phyloP scores from a whole-genome alignment of 306 rosid species.

The Cucurbita maxima region DNA sequence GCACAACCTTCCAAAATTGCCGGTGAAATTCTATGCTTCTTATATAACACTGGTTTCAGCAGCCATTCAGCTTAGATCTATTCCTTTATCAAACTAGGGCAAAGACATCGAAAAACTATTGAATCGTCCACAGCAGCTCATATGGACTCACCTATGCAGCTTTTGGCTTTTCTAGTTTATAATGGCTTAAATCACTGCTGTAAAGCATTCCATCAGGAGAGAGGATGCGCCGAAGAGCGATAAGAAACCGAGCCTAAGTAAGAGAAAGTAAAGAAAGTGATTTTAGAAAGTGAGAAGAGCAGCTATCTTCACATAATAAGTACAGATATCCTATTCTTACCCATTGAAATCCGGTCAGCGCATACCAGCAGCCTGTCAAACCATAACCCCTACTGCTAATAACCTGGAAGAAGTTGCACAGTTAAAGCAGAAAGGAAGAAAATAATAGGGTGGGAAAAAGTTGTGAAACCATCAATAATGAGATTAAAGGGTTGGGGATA shows the following conservation, averaged over 20 bases:
- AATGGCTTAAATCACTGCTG: constrained; percentile 6
- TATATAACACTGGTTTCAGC: not conserved
- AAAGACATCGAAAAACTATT: not conserved
- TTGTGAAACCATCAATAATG: not conserved
- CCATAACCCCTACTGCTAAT: constrained; percentile 51
- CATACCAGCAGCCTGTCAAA: constrained; percentile 63
- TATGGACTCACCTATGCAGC: constrained; percentile 13
- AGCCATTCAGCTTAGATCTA: not conserved
- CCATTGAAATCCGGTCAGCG: constrained; percentile 72
- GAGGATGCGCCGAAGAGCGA: constrained; percentile 12
- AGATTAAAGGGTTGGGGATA: constrained; percentile 4
- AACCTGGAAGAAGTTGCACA: constrained; percentile 23
- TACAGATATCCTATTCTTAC: constrained; percentile 27
- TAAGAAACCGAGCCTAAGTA: constrained; percentile 17
- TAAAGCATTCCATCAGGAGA: constrained; percentile 21
- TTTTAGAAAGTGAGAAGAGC: not conserved
- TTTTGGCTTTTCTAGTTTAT: constrained; percentile 10
- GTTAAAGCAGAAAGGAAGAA: not conserved
- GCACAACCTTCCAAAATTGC: not conserved
- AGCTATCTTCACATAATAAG: not conserved
- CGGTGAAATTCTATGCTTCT: not conserved
- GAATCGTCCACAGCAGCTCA: not conserved
- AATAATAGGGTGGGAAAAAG: not conserved
- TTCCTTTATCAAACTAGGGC: not conserved
- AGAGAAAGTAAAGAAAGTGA: not conserved